phyloP scores from a whole-genome alignment of 1,284 basidiomycete species.

The Cryptococcus sp. region DNA sequence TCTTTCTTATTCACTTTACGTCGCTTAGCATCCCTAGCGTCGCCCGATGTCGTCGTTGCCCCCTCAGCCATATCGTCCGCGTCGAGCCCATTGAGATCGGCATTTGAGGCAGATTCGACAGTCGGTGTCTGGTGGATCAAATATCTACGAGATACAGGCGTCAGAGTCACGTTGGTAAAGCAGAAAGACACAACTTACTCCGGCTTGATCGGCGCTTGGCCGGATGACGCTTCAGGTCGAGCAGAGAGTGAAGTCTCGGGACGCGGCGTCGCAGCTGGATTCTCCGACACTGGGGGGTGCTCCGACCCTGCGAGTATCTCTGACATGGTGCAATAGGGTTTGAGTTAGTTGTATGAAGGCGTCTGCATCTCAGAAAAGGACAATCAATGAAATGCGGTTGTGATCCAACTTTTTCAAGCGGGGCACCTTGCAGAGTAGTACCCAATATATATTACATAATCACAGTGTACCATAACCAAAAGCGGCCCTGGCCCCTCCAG shows the following conservation, averaged over 20 bases:
- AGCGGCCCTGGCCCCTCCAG: too few species aligned
- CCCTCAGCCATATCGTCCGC: conserved; percentile 74
- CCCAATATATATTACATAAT: too few species aligned
- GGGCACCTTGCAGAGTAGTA: too few species aligned
- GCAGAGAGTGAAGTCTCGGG: conserved; percentile 29
- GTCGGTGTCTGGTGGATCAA: conserved; percentile 57
- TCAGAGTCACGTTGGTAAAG: neutral
- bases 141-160: conserved; percentile 56
- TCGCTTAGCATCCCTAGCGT: conserved; percentile 32
- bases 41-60: conserved; percentile 55
- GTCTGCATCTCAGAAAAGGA: too few species aligned
- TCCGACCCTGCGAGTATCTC: too few species aligned
- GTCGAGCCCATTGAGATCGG: conserved; percentile 21
- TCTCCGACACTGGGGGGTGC: conserved; percentile 5
- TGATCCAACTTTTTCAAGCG: too few species aligned
- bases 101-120: conserved; percentile 54
- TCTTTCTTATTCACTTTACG: conserved; percentile 66
- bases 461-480: too few species aligned
- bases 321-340: too few species aligned
- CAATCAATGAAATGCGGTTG: too few species aligned
- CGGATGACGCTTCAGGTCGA: conserved; percentile 18
- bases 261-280: conserved; percentile 19
- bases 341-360: too few species aligned
- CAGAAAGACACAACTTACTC: conserved; percentile 60
- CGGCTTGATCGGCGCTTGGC: conserved; percentile 66